Evolutionary conservation across 495 filamentous ascomycete genomes (phyloP).

Genomic region (Aspergillus wentii): DNA sequence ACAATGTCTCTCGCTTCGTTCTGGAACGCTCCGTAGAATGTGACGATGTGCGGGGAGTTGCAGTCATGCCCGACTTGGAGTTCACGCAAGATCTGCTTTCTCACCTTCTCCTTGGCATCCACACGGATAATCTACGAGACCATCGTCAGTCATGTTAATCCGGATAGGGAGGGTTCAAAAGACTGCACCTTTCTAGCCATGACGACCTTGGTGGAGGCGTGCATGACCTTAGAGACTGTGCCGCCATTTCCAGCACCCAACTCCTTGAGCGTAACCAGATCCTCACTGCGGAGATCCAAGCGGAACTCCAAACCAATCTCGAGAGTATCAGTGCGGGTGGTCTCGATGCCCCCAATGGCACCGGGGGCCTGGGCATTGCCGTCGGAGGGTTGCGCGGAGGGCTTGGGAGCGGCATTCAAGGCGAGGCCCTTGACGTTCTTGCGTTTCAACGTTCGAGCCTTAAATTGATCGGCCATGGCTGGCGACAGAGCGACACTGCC

Average conservation of each 20-base stretch:
- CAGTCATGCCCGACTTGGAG: slow-evolving; percentile 98
- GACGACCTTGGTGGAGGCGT: slow-evolving; percentile 87
- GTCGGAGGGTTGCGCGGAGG: slow-evolving; percentile 50
- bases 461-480: slow-evolving; percentile 79
- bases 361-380: slow-evolving; percentile 56
- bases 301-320: slow-evolving; percentile 98
- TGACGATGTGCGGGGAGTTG: slow-evolving; percentile 93
- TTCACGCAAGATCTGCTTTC: slow-evolving; percentile 93
- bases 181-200: slow-evolving; percentile 93
- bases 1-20: slow-evolving; percentile 95
- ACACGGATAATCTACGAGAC: slow-evolving; percentile 85
- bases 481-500: slow-evolving; percentile 5
- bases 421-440: slow-evolving; percentile 97
- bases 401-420: slow-evolving; percentile 64
- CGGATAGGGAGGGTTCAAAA: background rate
- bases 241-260: slow-evolving; percentile 95
- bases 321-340: slow-evolving; percentile 67
- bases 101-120: slow-evolving; percentile 92
- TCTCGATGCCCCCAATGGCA: slow-evolving; percentile 53
- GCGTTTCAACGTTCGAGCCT: slow-evolving; percentile 88
- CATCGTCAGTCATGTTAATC: slow-evolving; percentile 7
- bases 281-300: slow-evolving; percentile 85
- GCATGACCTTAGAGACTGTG: slow-evolving; percentile 95
- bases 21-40: slow-evolving; percentile 94
- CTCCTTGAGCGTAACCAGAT: slow-evolving; percentile 88